Percentiles rank a stretch among this genome's conserved stretches.
Conservation (phyloP, 1,284 basidiomycete species). For the Mrakiaceae sp. region DNA sequence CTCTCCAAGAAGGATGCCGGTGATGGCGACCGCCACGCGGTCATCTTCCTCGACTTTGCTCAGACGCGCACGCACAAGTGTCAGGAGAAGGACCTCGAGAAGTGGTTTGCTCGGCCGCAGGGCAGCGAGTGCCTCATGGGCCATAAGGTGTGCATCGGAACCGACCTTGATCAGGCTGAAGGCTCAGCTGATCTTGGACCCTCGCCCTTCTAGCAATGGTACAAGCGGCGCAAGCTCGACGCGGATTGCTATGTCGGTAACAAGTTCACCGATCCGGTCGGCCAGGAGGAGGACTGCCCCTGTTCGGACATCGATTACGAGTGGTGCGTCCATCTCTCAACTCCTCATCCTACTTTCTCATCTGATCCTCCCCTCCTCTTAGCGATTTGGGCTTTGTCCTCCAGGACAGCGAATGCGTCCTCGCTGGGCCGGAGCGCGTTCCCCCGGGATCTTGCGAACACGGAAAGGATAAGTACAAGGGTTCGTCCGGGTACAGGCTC, state of each 20-base stretch:
- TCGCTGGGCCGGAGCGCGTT: conserved; percentile 73
- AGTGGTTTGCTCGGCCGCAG: conserved; percentile 69
- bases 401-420: conserved; percentile 58
- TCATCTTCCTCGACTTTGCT: conserved; percentile 77
- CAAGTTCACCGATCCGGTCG: conserved; percentile 76
- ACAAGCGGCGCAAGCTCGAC: conserved; percentile 67
- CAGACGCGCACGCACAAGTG: conserved; percentile 60
- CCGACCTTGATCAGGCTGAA: neutral
- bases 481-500: conserved; percentile 81
- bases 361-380: neutral
- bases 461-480: conserved; percentile 56
- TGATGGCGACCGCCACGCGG: conserved; percentile 52
- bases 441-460: conserved; percentile 63
- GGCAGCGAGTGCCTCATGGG: conserved; percentile 85
- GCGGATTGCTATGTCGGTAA: conserved; percentile 86
- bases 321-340: conserved; percentile 47
- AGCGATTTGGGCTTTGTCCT: conserved; percentile 83
- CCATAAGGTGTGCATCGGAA: conserved; percentile 52
- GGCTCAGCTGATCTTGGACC: neutral
- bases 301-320: conserved; percentile 87
- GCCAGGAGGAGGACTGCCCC: conserved; percentile 67
- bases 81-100: conserved; percentile 62
- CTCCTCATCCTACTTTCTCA: neutral
- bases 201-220: conserved; percentile 69
- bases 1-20: conserved; percentile 51